phyloP scores from a whole-genome alignment of 2,329 filamentous ascomycete genomes.

The Scedosporium boydii region DNA sequence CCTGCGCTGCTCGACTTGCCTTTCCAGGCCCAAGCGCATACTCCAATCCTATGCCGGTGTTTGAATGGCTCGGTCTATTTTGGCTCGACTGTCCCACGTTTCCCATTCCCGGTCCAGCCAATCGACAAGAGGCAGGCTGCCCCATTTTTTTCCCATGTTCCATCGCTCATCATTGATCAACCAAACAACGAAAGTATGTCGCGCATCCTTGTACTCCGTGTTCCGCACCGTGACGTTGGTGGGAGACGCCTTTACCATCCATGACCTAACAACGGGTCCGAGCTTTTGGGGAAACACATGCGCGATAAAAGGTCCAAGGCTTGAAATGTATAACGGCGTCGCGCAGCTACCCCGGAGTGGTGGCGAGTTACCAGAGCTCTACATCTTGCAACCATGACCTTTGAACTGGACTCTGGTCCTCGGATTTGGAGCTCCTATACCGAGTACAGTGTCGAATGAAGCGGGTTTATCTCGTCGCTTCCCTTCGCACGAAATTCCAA shows the following conservation, averaged over 20 bases:
- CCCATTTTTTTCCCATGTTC: not conserved
- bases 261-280: not conserved
- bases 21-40: not conserved
- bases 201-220: conserved; percentile 1
- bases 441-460: no score
- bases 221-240: not conserved
- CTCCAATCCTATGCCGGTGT: not conserved
- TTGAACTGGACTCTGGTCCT: no score
- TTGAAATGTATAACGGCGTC: not conserved
- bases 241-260: not conserved
- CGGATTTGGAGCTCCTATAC: no score
- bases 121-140: not conserved
- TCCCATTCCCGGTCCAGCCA: not conserved
- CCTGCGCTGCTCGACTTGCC: not conserved
- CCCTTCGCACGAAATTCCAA: not conserved
- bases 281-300: not conserved
- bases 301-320: not conserved
- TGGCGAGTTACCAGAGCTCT: not conserved
- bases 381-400: not conserved
- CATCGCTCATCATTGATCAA: not conserved
- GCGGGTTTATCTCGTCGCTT: not conserved
- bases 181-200: not conserved
- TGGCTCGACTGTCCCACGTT: not conserved
- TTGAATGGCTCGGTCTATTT: conserved; percentile 1
- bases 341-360: not conserved